Base-by-base conservation (phyloP, 1,284 basidiomycete genomes). In the Ustilago shanxiensis region DNA sequence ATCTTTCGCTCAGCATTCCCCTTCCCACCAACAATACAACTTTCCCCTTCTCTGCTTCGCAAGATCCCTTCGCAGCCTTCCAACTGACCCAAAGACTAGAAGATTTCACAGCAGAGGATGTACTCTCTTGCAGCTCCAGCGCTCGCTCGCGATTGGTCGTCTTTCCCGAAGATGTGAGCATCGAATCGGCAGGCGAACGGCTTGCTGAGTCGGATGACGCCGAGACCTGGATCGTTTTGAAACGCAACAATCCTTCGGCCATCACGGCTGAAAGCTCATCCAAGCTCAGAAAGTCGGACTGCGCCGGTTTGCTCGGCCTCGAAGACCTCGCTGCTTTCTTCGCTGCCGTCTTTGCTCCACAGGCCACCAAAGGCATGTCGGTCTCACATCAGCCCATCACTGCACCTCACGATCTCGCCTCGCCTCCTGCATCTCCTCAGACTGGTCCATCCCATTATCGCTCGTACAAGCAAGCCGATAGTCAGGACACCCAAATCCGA, bases 291-390 rank as follows among this genome's bases (percentile, higher is more conserved):
- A 59, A n/a, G 26, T 68, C 73, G 18, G 60, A 71, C 8, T 76
- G 68, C 37, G 60, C 47, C 24, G 66, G 74, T 6, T 24, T 77
- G n/a, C 66, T 77, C 4, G 51, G 69, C 20, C 66, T 72, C 6
- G 69, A 77, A 44, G 75, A 77, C 41, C 60, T 77, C 2, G 53
- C 70, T 10, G 60, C 66, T 22, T 73, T 77, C 51, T 69, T 77
- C 18, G 64, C 70, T 16, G 35, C 67, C 18, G 62, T 73, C 11
- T 77, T 77, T 18, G 70, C 51, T 13, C 66, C 67, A n/a, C 54
- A 72, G 7, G 35, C 24, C 11, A 52, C 60, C 5, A 66, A 64
- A 35, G n/a, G 10, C 4, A 20, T 44, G 9, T 1, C 24, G 7
- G 18, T 1, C 16, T 10, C 8, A 9, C 41, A 37, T 3, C 35